Evolutionary conservation across 2,329 filamentous ascomycete species (phyloP).

Genomic region (Hypoxylon sp.): DNA sequence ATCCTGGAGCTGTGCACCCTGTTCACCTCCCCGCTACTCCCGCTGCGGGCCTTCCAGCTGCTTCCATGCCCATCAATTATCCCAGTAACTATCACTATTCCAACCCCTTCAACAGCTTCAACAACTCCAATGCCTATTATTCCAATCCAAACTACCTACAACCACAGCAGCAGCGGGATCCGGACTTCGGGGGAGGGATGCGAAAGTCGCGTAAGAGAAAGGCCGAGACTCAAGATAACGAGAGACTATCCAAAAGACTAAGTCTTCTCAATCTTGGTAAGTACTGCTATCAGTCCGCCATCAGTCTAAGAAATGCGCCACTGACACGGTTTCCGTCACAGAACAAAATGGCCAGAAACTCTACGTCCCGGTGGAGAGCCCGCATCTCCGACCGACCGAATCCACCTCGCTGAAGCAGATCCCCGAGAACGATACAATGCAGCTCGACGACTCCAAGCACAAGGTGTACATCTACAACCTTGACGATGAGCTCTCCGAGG

Average conservation of each 20-base stretch:
- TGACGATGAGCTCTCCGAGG: conserved; percentile 85
- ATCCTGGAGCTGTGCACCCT: conserved; percentile 30
- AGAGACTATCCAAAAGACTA: conserved; percentile 87
- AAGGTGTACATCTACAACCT: conserved; percentile 93
- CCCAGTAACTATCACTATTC: not conserved
- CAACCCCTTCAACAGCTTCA: conserved; percentile 40
- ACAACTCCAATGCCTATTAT: conserved; percentile 26
- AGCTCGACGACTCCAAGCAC: conserved; percentile 87
- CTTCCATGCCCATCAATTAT: conserved; percentile 39
- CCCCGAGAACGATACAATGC: conserved; percentile 76
- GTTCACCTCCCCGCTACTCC: conserved; percentile 36
- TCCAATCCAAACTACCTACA: conserved; percentile 14
- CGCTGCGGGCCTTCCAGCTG: conserved; percentile 29
- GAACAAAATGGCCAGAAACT: conserved; percentile 75
- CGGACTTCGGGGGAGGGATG: conserved; percentile 37
- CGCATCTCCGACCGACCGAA: conserved; percentile 51
- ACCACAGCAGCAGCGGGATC: conserved; percentile 28
- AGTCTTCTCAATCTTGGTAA: conserved; percentile 86
- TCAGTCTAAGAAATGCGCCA: conserved; percentile 49
- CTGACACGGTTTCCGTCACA: conserved; percentile 54
- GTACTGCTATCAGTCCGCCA: conserved; percentile 44
- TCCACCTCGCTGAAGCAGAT: conserved; percentile 42
- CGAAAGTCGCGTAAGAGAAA: conserved; percentile 70
- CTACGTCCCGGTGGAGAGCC: conserved; percentile 74
- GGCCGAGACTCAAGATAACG: conserved; percentile 71